Base-by-base conservation (phyloP, 2,329 filamentous ascomycete species). In the Ophiostoma sp. region DNA sequence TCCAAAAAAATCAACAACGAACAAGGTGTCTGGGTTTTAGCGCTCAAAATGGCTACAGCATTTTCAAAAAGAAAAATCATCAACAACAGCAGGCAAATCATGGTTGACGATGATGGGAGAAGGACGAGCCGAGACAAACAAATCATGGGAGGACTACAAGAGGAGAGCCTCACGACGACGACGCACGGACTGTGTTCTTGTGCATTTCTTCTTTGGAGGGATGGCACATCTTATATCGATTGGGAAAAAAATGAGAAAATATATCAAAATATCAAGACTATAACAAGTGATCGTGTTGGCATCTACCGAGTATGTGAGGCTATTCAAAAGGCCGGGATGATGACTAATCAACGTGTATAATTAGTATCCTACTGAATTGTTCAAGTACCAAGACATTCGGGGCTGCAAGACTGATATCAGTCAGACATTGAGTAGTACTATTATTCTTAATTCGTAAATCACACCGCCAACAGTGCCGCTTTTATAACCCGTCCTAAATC, bases 31-130 rank as follows among this genome's bases (percentile, higher is more conserved):
- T 57, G 44, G 67, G 44, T 68, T 68, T 68, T 57, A 68, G 67
- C 67, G 67, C 67, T 68, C 67, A 68, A 68, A 68, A 68, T 52
- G 65, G 65, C 65, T 67, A 48, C 65, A 67, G 20, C 66, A 67
- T 67, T 67, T 67, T 67, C 17, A 41, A 57, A 65, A 41, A 27
- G 2, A 27, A 57, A 67, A 39, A 33, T 44, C 65, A 44, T 33
- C 36, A 44, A 67, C 33, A 67, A 44, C 4, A 10, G 27, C 39
- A 41, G 27, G 27, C 27, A 31, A 31, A 27, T 23, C 6, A 17
- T 48, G 52, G 52, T 54, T 54, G 52, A 54, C n/a, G n/a, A 54
- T 54, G 52, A 48, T 48, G 8, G n/a, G 60, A n/a, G 54, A 31
- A 31, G n/a, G 27, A 8, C 5, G 57, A 31, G 27, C 1, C 33